Evolutionary conservation across 441 rosid species (phyloP).

Genomic region (Lagerstroemia fauriei): DNA sequence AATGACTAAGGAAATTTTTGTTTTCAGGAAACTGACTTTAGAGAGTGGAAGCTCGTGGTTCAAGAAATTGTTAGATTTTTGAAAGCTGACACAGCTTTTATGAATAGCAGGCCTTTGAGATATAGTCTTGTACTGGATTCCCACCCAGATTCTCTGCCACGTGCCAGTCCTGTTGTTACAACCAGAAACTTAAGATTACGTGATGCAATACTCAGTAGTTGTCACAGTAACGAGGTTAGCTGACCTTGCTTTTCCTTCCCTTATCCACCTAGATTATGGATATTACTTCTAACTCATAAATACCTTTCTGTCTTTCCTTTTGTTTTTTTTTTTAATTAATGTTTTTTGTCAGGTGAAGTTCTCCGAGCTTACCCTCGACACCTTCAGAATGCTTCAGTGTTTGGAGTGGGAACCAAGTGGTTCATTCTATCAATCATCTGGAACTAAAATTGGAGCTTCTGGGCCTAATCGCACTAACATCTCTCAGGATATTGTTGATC

Average conservation of each 20-base stretch:
- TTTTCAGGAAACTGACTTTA: slow-evolving; percentile 88
- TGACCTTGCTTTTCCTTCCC: slow-evolving; percentile 33
- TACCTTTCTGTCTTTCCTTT: not conserved
- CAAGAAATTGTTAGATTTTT: slow-evolving; percentile 89
- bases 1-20: slow-evolving; percentile 38
- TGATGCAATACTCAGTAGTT: slow-evolving; percentile 88
- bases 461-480: slow-evolving; percentile 58
- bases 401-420: slow-evolving; percentile 97
- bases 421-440: slow-evolving; percentile 63
- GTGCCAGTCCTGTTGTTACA: slow-evolving; percentile 44
- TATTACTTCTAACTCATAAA: slow-evolving; percentile 9
- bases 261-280: slow-evolving; percentile 19
- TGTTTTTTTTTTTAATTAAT: slow-evolving; percentile 22
- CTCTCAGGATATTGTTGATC: slow-evolving; percentile 74
- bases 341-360: slow-evolving; percentile 69
- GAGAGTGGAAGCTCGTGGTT: slow-evolving; percentile 95
- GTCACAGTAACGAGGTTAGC: slow-evolving; percentile 80
- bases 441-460: slow-evolving; percentile 49
- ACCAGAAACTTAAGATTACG: slow-evolving; percentile 69
- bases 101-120: slow-evolving; percentile 92
- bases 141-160: slow-evolving; percentile 63
- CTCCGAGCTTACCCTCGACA: slow-evolving; percentile 89
- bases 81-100: slow-evolving; percentile 87
- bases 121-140: slow-evolving; percentile 82
- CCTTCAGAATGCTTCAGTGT: slow-evolving; percentile 94